Base-by-base conservation (phyloP, 1,284 basidiomycete species). In the Cystobasidiaceae sp. region DNA sequence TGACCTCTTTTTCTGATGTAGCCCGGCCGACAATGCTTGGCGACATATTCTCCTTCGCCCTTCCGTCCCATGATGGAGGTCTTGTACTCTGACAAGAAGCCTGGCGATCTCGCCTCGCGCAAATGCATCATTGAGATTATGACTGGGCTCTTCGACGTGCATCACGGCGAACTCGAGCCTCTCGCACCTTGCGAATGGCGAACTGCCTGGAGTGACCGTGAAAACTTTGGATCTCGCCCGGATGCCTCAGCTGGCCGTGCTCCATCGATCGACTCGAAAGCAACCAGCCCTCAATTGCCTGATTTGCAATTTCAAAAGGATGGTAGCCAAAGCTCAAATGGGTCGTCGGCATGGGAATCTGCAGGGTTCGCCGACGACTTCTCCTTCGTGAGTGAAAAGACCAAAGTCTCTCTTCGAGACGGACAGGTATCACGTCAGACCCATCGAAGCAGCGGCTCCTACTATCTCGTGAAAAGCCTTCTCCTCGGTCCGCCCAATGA, bases 51-150 rank as follows among this genome's bases (percentile, higher is more conserved):
- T 57, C 93, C 93, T 0, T 84, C 85, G 0, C 96, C 96, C 0
- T 97, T 92, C 75, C 80, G 82, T 1, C 87, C 90, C 66, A 81
- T 99, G 8, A 82, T 92, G 13, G 79, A 84, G 2, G 82, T 98
- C 2, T 81, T 98, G 3, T 97, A 90, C 77, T 93, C 91, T 1
- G 93, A 97, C 79, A 97, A 97, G 80, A 93, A 93, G 75, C 94
- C 94, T 0, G 94, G 94, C 43, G 94, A 98, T 58, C 81, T 97
- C 2, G 82, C 85, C 1, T 89, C 90, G 3, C 85, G 93, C 41
- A 91, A 94, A 74, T 82, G 97, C 55, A 91, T 99, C 56, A 79
- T 90, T 56, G 94, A 98, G 66, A 79, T 96, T 15, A 81, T 94
- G 44, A 79, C 87, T 15, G 82, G 88, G 58, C 79, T 93, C 9